Evolutionary conservation across 2,329 filamentous ascomycete species (phyloP).

Genomic region (Fusarium fujikuroi): DNA sequence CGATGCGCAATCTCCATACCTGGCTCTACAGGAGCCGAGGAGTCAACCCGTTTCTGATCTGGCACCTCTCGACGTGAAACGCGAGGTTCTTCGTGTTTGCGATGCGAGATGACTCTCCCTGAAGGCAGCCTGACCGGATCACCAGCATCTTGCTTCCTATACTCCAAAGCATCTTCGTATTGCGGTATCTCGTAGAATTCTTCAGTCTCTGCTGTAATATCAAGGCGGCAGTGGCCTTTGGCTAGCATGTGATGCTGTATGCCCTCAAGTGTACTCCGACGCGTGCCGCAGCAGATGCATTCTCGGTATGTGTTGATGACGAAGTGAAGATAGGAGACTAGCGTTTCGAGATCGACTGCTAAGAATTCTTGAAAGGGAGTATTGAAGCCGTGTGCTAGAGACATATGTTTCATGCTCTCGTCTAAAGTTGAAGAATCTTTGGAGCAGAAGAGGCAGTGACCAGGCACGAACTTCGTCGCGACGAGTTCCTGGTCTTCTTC

Average conservation of each 20-base stretch:
- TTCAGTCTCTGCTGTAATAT: conserved; percentile 53
- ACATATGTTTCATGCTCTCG: conserved; percentile 60
- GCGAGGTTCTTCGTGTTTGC: not conserved
- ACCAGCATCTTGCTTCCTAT: not conserved
- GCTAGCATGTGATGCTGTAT: conserved; percentile 63
- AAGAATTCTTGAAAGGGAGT: conserved; percentile 55
- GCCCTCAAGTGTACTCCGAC: conserved; percentile 55
- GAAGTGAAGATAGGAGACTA: conserved; percentile 60
- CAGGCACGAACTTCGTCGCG: not conserved
- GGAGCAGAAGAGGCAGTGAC: not conserved
- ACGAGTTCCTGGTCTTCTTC: not conserved
- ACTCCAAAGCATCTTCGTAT: not conserved
- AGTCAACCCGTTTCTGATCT: rapidly evolving
- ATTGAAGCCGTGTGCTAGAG: conserved; percentile 57
- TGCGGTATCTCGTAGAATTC: conserved; percentile 47
- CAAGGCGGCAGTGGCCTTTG: conserved; percentile 60
- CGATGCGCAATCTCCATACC: not conserved
- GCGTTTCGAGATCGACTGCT: conserved; percentile 56
- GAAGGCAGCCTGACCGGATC: not conserved
- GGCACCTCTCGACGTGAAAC: rapidly evolving
- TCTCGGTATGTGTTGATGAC: conserved; percentile 61
- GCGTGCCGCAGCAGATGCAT: conserved; percentile 61
- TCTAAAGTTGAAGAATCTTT: conserved; percentile 6
- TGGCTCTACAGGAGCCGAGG: rapidly evolving
- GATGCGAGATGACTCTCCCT: not conserved